phyloP scores from a whole-genome alignment of 2,329 filamentous ascomycete species.

The Claviceps fusiformis region DNA sequence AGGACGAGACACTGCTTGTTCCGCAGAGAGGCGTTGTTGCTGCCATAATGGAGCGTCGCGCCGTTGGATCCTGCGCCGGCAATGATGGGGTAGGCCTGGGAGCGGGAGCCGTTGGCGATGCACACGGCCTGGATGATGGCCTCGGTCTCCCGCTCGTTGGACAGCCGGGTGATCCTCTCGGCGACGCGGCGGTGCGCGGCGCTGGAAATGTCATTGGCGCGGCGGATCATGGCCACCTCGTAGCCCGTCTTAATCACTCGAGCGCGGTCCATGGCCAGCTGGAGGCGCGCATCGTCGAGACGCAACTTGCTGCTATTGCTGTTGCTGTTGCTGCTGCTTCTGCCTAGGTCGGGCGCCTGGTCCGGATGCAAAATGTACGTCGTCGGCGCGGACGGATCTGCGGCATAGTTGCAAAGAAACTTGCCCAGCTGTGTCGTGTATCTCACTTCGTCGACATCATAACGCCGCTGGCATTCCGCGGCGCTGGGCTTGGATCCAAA shows the following conservation, averaged over 20 bases:
- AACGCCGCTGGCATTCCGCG: conserved; percentile 45
- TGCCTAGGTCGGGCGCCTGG: conserved; percentile 20
- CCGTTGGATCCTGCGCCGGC: conserved; percentile 74
- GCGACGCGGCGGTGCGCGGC: conserved; percentile 65
- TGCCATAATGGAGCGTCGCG: conserved; percentile 73
- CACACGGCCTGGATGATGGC: conserved; percentile 63
- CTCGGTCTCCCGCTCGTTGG: conserved; percentile 73
- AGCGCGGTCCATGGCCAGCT: conserved; percentile 62
- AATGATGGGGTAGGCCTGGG: conserved; percentile 81
- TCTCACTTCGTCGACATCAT: conserved; percentile 59
- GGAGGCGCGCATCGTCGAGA: conserved; percentile 41
- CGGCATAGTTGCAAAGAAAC: conserved; percentile 26
- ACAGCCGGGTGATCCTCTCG: conserved; percentile 44
- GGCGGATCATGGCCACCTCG: conserved; percentile 69
- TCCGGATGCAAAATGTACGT: conserved; percentile 33
- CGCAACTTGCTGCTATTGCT: conserved; percentile 14
- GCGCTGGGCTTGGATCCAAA: conserved; percentile 46
- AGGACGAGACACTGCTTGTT: conserved; percentile 65
- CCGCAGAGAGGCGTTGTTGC: conserved; percentile 59
- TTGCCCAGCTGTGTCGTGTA: conserved; percentile 41
- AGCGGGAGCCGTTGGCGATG: conserved; percentile 55
- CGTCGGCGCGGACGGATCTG: conserved; percentile 24
- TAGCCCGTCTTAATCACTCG: conserved; percentile 77
- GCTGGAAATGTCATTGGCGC: conserved; percentile 68
- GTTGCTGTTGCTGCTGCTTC: background rate